Base-by-base conservation (phyloP, 495 filamentous ascomycete genomes). In the Parachaetomium inaequale region DNA sequence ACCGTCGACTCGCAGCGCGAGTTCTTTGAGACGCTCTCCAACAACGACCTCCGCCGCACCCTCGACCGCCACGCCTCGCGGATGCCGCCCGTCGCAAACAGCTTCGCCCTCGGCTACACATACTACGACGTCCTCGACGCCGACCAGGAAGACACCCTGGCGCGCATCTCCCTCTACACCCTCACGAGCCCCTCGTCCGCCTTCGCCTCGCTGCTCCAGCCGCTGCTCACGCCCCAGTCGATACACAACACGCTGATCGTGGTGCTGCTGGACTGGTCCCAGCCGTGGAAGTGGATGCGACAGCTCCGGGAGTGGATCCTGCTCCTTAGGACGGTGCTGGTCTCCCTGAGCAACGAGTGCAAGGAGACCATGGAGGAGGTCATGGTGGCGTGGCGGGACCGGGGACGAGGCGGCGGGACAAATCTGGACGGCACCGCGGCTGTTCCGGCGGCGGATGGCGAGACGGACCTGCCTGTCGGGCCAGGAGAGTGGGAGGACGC, bases 401-500 rank as follows among this genome's bases (percentile, higher is more conserved):
- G 83, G 45, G 83, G 85, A 2, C 76, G 84, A 40, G 79, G 79
- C 15, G 78, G 79, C 34, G 76, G 77, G 28, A 78, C 72, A 26
- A 82, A 83, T 52, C 74, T 82, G 7, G 78, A 80, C 55, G 79
- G 79, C 17, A 77, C 77, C 7, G 67, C 69, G 23, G 73, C 75
- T 7, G 74, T 75, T 2, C 74, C 72, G 21, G 70, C 79, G 59
- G 72, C 79, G 60, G 80, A 86, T 66, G 74, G 75, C 65, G 80
- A 89, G 70, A 84, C 91, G 34, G 83, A 85, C 52, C 80, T 96
- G 65, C 91, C 92, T 0, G 68, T 95, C 31, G 93, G 93, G 10
- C 89, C 89, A 8, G 93, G 93, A 29, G 93, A 98, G 77, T 97
- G 92, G 89, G 92, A 96, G 66, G 92, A 96, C 70, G 89, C 85